phyloP scores from a whole-genome alignment of 208 protist species.

The Porcisia hertigi region DNA sequence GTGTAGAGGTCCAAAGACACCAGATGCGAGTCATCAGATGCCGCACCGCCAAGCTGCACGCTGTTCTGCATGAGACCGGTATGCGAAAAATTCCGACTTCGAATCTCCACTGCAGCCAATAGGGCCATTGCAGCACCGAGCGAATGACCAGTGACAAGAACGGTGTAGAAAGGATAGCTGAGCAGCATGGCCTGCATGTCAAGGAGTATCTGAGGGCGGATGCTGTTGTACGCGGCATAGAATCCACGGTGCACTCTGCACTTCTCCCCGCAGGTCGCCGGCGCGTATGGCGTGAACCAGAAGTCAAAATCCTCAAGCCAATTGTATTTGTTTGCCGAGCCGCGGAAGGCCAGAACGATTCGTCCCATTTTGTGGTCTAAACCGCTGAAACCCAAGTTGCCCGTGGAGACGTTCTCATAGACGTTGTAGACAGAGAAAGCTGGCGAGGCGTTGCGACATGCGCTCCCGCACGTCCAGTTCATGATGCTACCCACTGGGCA shows the following conservation, averaged over 20 bases:
- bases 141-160: constrained; percentile 78
- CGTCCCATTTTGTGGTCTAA: constrained; percentile 21
- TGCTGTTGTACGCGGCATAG: constrained; percentile 40
- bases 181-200: constrained; percentile 36
- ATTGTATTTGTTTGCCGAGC: constrained; percentile 55
- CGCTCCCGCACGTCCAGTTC: constrained; percentile 41
- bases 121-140: constrained; percentile 73
- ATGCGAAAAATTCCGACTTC: background rate
- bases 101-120: constrained; percentile 46
- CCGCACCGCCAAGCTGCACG: background rate
- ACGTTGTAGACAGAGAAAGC: constrained; percentile 36
- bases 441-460: constrained; percentile 18
- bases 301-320: constrained; percentile 70
- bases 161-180: constrained; percentile 31
- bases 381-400: constrained; percentile 42
- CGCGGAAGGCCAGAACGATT: constrained; percentile 69
- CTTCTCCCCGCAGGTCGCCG: constrained; percentile 10
- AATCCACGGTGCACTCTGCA: constrained; percentile 70
- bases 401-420: constrained; percentile 35
- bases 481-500: constrained; percentile 28
- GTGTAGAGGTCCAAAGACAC: constrained; percentile 61
- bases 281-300: constrained; percentile 37
- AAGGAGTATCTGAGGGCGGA: constrained; percentile 29
- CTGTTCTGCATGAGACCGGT: background rate
- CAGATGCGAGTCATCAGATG: background rate